Conservation (phyloP, 2,329 filamentous ascomycete genomes). For the Trichoderma atrobrunneum region DNA sequence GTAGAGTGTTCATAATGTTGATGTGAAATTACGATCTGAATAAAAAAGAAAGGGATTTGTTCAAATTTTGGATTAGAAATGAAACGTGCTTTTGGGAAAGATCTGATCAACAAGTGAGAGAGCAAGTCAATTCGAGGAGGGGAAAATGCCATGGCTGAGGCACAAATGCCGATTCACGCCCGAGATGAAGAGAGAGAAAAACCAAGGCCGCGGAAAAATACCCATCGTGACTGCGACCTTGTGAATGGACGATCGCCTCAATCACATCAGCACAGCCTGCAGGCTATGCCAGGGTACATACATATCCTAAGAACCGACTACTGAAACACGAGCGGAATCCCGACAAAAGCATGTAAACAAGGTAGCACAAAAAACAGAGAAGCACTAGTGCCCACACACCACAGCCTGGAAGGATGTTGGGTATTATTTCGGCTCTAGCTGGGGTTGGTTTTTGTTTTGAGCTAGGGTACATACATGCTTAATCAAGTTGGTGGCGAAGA, state of each 20-base stretch:
- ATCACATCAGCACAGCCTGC: neutral
- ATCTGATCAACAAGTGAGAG: neutral
- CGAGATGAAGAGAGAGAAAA: neutral
- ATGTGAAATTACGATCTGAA: conserved; percentile 16
- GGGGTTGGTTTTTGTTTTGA: neutral
- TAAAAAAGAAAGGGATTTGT: conserved; percentile 6
- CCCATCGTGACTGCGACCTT: neutral
- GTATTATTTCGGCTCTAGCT: neutral
- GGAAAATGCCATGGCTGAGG: neutral
- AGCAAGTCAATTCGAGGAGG: neutral
- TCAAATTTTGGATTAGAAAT: neutral
- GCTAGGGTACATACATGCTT: neutral
- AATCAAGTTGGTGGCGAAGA: neutral
- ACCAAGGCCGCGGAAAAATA: neutral
- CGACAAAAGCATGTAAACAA: neutral
- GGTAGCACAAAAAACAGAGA: neutral
- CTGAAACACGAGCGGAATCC: neutral
- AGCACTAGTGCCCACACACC: neutral
- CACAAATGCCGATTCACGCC: neutral
- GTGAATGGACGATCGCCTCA: neutral
- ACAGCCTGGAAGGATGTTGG: conserved; percentile 2
- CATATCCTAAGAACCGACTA: neutral
- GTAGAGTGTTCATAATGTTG: conserved; percentile 19
- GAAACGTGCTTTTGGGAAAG: neutral
- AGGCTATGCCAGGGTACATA: neutral